These are phyloP conservation scores for Ceratocystis albifundus DNA, from an alignment of 2,329 filamentous ascomycete genomes.

Conservation along the genomic window DNA sequence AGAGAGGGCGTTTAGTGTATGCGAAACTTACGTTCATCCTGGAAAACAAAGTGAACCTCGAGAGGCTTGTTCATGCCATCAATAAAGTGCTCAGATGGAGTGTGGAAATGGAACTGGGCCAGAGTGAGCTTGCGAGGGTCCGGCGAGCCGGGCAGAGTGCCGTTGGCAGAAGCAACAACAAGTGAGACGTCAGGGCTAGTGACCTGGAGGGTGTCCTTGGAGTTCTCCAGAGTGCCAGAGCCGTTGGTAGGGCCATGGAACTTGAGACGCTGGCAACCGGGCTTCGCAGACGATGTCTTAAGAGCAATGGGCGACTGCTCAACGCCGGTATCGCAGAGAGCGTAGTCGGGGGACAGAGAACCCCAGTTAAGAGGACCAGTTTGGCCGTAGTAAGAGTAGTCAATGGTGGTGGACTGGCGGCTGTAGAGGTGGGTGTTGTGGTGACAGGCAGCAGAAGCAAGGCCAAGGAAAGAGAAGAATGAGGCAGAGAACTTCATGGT, in stretches of 20 bases:
- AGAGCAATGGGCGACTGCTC: conserved; percentile 48
- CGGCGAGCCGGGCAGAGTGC: conserved; percentile 27
- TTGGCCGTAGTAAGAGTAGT: conserved; percentile 27
- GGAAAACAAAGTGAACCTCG: conserved; percentile 36
- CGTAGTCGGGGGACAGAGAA: conserved; percentile 35
- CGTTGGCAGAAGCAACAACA: background rate
- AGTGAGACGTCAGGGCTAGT: background rate
- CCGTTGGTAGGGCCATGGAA: conserved; percentile 28
- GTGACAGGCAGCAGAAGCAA: conserved; percentile 27
- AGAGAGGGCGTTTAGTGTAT: background rate
- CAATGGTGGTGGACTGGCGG: conserved; percentile 33
- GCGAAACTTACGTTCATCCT: conserved; percentile 26
- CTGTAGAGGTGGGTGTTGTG: conserved; percentile 31
- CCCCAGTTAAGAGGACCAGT: conserved; percentile 45
- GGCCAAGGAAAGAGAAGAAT: conserved; percentile 20
- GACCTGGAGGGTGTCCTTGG: conserved; percentile 43
- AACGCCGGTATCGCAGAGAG: conserved; percentile 37
- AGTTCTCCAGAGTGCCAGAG: conserved; percentile 37
- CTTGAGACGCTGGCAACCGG: conserved; percentile 29
- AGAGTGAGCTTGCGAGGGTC: conserved; percentile 34
- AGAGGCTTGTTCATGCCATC: conserved; percentile 33
- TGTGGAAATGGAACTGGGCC: conserved; percentile 50
- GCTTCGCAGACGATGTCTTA: conserved; percentile 25
- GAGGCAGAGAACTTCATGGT: conserved; percentile 10
- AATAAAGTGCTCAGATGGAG: conserved; percentile 47